phyloP scores from a whole-genome alignment of 345 rosid genomes.

The Euphorbia peplus region DNA sequence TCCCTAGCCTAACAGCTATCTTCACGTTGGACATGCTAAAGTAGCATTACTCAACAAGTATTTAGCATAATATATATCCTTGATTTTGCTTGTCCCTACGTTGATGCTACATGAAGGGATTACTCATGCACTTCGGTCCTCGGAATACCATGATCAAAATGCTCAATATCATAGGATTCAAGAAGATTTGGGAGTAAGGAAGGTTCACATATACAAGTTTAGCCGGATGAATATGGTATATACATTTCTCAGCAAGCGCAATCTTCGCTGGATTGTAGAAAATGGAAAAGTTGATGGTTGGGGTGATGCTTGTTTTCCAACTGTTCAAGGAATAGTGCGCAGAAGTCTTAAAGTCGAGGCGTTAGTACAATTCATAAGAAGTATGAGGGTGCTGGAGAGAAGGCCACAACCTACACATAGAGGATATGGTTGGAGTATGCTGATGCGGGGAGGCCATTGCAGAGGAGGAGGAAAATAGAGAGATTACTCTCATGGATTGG shows the following conservation, averaged over 20 bases:
- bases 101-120: conserved; percentile 79
- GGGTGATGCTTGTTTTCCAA: conserved; percentile 99
- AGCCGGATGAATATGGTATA: conserved; percentile 85
- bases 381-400: conserved; percentile 89
- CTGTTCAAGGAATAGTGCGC: conserved; percentile 94
- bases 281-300: conserved; percentile 84
- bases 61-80: conserved; percentile 88
- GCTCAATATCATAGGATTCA: conserved; percentile 83
- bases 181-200: conserved; percentile 71
- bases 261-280: conserved; percentile 94
- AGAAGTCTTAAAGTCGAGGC: conserved; percentile 91
- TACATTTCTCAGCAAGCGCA: conserved; percentile 90
- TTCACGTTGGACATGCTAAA: conserved; percentile 92
- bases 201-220: conserved; percentile 75
- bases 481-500: conserved; percentile 93
- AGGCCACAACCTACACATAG: conserved; percentile 75
- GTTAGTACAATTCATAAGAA: conserved; percentile 82
- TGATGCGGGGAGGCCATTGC: conserved; percentile 66
- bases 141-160: conserved; percentile 86
- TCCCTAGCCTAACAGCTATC: conserved; percentile 96
- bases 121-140: conserved; percentile 83
- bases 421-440: conserved; percentile 75
- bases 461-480: conserved; percentile 46
- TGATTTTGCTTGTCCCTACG: conserved; percentile 97
- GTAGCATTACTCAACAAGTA: conserved; percentile 87